A percentile compares a stretch with the other conserved stretches of the same genome.
Conservation (phyloP, 192 early-diverging fungal species). For the Jimgerdemannia flammicorona region DNA sequence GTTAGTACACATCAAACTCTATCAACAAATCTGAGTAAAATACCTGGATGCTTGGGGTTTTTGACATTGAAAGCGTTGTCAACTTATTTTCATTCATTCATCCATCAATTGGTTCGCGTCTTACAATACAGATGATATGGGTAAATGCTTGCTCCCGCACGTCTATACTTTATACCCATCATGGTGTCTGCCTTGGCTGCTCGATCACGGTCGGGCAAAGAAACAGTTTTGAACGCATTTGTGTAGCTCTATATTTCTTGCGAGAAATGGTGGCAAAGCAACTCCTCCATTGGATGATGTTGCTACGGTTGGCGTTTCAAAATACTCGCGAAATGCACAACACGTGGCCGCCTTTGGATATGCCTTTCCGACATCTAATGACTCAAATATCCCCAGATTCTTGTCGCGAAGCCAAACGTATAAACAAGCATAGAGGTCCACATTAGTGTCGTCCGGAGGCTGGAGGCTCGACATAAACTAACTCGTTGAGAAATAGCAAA, state of each 20-base stretch:
- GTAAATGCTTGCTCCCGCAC: slow-evolving; percentile 32
- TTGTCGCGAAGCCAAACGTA: slow-evolving; percentile 73
- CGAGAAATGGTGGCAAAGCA: slow-evolving; percentile 44
- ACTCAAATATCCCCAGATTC: slow-evolving; percentile 29
- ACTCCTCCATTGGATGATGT: slow-evolving; percentile 30
- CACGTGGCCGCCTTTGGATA: not conserved
- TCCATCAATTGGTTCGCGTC: not conserved
- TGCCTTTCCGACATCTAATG: not conserved
- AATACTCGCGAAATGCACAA: not conserved
- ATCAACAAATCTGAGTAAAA: slow-evolving; percentile 15
- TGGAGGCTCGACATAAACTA: no score
- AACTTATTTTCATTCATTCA: not conserved
- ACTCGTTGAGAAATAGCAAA: no score
- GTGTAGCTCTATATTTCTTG: slow-evolving; percentile 47
- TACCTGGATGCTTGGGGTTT: not conserved
- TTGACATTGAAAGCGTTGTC: not conserved
- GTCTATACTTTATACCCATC: slow-evolving; percentile 53
- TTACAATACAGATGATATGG: not conserved
- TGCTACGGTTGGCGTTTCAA: slow-evolving; percentile 27
- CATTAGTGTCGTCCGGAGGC: no score
- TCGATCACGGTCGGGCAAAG: slow-evolving; percentile 82
- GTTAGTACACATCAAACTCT: slow-evolving; percentile 17
- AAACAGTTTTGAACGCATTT: slow-evolving; percentile 63
- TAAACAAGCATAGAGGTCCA: slow-evolving; percentile 41
- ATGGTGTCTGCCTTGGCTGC: slow-evolving; percentile 59